phyloP scores from a whole-genome alignment of 768 basidiomycete genomes.

The Cubamyces lactineus region DNA sequence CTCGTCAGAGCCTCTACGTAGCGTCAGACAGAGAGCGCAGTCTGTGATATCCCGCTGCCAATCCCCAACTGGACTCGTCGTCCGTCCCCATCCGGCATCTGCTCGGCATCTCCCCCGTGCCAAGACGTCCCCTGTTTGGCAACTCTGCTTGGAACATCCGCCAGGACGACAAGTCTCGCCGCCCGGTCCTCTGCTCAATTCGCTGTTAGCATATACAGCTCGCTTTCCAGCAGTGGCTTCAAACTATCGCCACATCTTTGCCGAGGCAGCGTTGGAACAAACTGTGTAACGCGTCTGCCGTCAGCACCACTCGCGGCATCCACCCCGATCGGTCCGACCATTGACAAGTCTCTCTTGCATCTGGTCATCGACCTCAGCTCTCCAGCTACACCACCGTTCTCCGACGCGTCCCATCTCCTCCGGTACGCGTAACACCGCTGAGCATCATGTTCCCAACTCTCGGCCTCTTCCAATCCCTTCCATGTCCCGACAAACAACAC shows the following conservation, averaged over 20 bases:
- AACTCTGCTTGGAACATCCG: too few species aligned
- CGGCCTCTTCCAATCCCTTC: conserved; percentile 56
- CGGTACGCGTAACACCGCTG: conserved; percentile 4
- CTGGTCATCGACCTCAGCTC: too few species aligned
- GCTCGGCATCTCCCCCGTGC: too few species aligned
- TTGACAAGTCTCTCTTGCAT: not conserved
- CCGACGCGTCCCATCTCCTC: not conserved
- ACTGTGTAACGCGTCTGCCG: not conserved
- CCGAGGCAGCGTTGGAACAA: too few species aligned
- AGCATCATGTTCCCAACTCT: conserved; percentile 63
- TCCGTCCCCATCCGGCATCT: too few species aligned
- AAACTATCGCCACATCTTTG: too few species aligned
- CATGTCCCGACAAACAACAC: conserved; percentile 56
- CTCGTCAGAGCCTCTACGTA: not conserved
- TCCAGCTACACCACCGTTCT: not conserved
- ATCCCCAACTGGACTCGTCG: not conserved
- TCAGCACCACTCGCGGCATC: not conserved
- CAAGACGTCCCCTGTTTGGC: too few species aligned
- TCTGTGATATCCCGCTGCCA: not conserved
- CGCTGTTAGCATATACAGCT: too few species aligned
- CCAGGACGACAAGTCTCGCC: too few species aligned
- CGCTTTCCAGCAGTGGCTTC: too few species aligned
- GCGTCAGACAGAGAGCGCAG: not conserved
- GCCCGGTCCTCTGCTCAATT: too few species aligned
- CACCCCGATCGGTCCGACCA: not conserved